Evolutionary conservation across 345 rosid genomes (phyloP), one percentile per base, ranked within the genome.

Genomic region (Theobroma cacao): DNA sequence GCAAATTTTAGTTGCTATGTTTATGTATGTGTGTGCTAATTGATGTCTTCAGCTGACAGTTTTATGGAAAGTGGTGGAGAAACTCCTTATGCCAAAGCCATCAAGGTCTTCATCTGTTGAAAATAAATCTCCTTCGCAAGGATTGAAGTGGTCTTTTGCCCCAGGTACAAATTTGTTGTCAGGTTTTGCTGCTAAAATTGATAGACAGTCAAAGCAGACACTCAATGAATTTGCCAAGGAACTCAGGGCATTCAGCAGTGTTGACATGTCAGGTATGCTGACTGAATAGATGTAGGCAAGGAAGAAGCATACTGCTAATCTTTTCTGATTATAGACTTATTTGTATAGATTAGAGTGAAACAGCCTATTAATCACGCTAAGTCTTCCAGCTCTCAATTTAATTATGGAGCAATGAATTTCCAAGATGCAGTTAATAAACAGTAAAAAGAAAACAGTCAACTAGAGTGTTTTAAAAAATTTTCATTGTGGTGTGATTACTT

Each of bases 261-360:
- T 93, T 83, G 99, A 95, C 92, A 90, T 95, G 96, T 89, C 99
- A 88, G 99, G 99, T 93, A 87, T 68, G 80, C 75, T 75, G 61
- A 31, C 58, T 80, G 8, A 33, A 67, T 36, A 62, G 61, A 68
- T 74, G 40, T 45, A 36, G 33, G 58, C 18, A 48, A 78, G 36
- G 60, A 38, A 43, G 17, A 31, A 11, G 7, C 34, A 33, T 34
- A 34, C 18, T 48, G 38, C 58, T 30, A 6, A 70, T 7, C 48
- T 11, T 40, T 20, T 66, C 20, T 66, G 73, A 68, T 26, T 70
- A 15, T 48, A 48, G 74, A 28, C 28, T 8, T 9, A 17, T 71
- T 31, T 50, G 18, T 2, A 10, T 71, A 10, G 61, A 52, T 33
- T 31, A 50, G 65, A 71, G 8, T 50, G 17, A 31, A 71, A 45